Conservation (phyloP, 768 basidiomycete genomes). For the Lanmaoa pseudosensibilis region DNA sequence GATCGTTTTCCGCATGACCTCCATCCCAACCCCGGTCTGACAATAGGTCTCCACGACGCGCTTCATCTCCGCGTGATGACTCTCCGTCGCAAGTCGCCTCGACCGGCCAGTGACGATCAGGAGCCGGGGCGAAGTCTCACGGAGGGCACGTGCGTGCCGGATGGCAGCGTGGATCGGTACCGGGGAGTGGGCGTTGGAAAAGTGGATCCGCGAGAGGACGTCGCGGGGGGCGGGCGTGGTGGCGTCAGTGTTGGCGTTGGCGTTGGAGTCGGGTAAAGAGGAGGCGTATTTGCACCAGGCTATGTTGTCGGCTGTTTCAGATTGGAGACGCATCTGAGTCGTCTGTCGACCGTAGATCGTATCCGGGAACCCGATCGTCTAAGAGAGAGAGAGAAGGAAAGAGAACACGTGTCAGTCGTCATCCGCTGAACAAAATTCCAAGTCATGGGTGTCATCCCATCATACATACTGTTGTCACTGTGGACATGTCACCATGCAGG, state of each 20-base stretch:
- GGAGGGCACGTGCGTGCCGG: slow-evolving; percentile 38
- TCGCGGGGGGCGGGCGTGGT: slow-evolving; percentile 15
- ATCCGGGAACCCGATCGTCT: slow-evolving; percentile 52
- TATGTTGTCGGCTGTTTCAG: slow-evolving; percentile 82
- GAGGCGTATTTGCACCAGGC: slow-evolving; percentile 65
- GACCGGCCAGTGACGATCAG: slow-evolving; percentile 75
- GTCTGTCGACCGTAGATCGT: slow-evolving; percentile 67
- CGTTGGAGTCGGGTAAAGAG: too few relatives aligned
- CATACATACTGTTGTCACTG: slow-evolving; percentile 10
- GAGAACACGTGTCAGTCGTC: too few relatives aligned
- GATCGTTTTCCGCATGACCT: slow-evolving; percentile 67
- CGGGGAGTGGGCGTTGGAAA: slow-evolving; percentile 55
- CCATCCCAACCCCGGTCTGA: slow-evolving; percentile 5
- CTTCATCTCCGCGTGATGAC: slow-evolving; percentile 71
- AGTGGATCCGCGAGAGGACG: slow-evolving; percentile 60
- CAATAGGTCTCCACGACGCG: slow-evolving; percentile 49
- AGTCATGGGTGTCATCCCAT: not conserved
- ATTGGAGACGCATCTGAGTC: slow-evolving; percentile 68
- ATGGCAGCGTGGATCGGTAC: slow-evolving; percentile 59
- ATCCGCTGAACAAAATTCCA: not conserved
- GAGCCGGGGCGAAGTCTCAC: slow-evolving; percentile 40
- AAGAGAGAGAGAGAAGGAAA: accelerated
- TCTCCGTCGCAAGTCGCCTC: slow-evolving; percentile 67
- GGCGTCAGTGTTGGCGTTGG: not conserved
- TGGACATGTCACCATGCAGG: not conserved